Conservation (phyloP, 108 stramenopile genomes). For the Pseudonitzschia multistriata region DNA sequence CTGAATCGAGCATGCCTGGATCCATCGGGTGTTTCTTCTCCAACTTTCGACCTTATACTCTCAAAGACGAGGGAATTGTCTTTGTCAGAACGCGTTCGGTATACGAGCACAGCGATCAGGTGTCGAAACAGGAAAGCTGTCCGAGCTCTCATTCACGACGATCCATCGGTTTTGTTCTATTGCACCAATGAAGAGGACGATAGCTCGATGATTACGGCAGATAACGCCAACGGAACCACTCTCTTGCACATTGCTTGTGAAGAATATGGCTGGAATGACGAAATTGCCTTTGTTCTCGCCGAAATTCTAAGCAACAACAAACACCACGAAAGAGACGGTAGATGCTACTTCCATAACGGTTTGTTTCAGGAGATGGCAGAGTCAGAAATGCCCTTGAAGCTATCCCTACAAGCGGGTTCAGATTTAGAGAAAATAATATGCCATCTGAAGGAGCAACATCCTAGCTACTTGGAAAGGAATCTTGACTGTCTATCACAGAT, state of each 20-base stretch:
- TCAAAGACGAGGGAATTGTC: neutral
- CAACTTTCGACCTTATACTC: neutral
- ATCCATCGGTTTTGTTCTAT: constrained; percentile 8
- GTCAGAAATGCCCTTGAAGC: constrained; percentile 2
- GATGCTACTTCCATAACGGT: neutral
- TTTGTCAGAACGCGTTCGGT: neutral
- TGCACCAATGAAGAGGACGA: neutral
- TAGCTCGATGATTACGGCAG: neutral
- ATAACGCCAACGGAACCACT: neutral
- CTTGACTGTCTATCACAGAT: neutral
- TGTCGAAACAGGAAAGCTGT: neutral
- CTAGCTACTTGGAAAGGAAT: neutral
- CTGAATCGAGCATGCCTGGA: neutral
- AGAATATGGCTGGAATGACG: constrained; percentile 4
- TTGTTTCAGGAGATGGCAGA: constrained; percentile 1
- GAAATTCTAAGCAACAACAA: constrained; percentile 3
- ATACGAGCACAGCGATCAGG: neutral
- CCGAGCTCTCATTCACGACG: constrained; percentile 1
- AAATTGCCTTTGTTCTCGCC: neutral
- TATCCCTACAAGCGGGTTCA: neutral
- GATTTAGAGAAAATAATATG: neutral
- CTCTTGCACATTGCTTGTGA: constrained; percentile 5
- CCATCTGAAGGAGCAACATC: neutral
- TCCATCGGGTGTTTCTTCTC: neutral
- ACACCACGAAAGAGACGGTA: neutral